phyloP scores from a whole-genome alignment of 2,329 filamentous ascomycete species.

The Xylaria sp. region DNA sequence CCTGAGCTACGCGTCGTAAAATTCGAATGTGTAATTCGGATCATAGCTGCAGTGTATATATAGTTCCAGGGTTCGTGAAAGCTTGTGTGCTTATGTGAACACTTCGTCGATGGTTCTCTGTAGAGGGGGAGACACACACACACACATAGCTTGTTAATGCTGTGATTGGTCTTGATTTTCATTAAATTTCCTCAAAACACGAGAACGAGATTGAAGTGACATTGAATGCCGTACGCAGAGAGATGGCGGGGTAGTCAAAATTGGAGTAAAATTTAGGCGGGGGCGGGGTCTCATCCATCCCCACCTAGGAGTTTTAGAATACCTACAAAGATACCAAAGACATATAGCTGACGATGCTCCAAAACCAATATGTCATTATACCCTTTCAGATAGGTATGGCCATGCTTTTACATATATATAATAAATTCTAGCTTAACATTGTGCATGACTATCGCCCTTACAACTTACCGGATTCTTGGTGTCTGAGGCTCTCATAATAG shows the following conservation, averaged over 20 bases:
- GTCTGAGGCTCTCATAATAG: neutral
- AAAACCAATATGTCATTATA: neutral
- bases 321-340: no score
- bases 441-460: neutral
- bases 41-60: neutral
- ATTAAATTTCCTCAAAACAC: neutral
- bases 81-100: neutral
- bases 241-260: conserved; percentile 7
- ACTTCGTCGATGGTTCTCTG: neutral
- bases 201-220: neutral
- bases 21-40: conserved; percentile 1
- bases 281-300: conserved; percentile 1
- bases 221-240: neutral
- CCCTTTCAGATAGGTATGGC: neutral
- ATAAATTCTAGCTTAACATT: no score
- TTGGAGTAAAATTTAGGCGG: conserved; percentile 6
- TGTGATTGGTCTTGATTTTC: neutral
- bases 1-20: neutral
- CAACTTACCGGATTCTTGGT: neutral
- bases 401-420: no score
- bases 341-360: no score
- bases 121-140: neutral
- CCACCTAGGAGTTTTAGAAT: no score
- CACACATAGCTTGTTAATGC: neutral
- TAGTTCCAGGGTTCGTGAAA: neutral